phyloP scores from a whole-genome alignment of 2,329 filamentous ascomycete genomes.

The Nemania sp. region DNA sequence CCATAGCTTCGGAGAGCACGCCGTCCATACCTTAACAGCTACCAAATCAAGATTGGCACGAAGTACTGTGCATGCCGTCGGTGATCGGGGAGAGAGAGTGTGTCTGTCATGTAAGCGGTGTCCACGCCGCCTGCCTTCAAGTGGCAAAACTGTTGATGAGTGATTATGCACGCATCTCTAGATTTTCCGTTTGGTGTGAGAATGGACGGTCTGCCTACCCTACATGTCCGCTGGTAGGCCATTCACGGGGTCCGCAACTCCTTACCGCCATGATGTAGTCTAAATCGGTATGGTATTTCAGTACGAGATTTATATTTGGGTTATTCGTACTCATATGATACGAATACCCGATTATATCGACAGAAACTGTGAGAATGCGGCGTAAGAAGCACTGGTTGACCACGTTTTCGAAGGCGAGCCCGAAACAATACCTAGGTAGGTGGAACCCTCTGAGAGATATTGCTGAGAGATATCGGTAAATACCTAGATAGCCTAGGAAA shows the following conservation, averaged over 20 bases:
- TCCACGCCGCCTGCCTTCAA: constrained; percentile 5
- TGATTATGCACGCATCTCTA: background rate
- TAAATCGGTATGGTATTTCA: background rate
- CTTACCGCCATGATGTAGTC: constrained; percentile 19
- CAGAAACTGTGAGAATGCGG: background rate
- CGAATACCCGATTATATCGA: background rate
- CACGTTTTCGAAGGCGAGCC: constrained; percentile 13
- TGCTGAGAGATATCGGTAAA: background rate
- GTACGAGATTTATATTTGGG: constrained; percentile 1
- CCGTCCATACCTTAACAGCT: background rate
- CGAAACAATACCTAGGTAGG: constrained; percentile 9
- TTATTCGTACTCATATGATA: background rate
- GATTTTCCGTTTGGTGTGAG: background rate
- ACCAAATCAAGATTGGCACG: background rate
- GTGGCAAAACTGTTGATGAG: constrained; percentile 15
- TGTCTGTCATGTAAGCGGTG: constrained; percentile 22
- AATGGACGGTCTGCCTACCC: too few relatives aligned
- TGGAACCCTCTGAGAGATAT: background rate
- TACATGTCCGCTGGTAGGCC: too few relatives aligned
- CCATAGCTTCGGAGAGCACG: background rate
- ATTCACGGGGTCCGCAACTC: background rate
- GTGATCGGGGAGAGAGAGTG: background rate
- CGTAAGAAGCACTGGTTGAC: background rate
- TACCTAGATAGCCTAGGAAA: background rate
- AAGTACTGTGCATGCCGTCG: background rate